Evolutionary conservation across 306 rosid species (phyloP), one percentile per base, ranked within the genome.

Genomic region (Quillaja saponaria): DNA sequence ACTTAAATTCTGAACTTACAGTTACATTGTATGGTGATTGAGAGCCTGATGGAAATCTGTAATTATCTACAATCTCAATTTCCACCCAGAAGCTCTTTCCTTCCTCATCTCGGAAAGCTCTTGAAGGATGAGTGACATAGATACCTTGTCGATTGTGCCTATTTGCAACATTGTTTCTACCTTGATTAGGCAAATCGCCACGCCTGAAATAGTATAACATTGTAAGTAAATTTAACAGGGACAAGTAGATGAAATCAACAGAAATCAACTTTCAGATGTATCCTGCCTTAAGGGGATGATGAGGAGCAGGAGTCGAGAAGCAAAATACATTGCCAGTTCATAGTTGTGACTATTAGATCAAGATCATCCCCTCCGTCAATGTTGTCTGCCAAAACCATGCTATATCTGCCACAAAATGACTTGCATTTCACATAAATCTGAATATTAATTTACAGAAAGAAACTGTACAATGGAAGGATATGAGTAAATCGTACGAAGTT

Each of bases 361-460:
- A 94, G 91, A 78, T 89, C 99, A 72, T 94, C 99, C 55, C 99
- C 99, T 38, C 99, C 99, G 73, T 94, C 99, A 74, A 94, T 91
- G 81, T 89, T 94, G 78, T 94, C 99, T 17, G 99, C 99, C 66
- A 94, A 72, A 64, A 85, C 97, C 99, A 94, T 89, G 83, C 96
- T 94, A 76, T 94, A 94, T 79, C 99, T 94, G 96, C 41, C 69
- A 78, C 16, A 49, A 58, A 71, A 66, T 51, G 59, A 66, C 13
- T 15, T 17, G 51, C 19, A n/a, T 39, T 37, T 19, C 49, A 50
- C 56, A 33, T 37, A 34, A 69, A 39, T 60, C 13, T 31, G 15
- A 74, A 71, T 53, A 51, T 49, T 64, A 15, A 28, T n/a, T 16
- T 17, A 44, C 38, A n/a, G 61, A 61, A 66, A 59, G 68, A 40